Base-by-base conservation (phyloP, 306 rosid species). In the Purshia tridentata region DNA sequence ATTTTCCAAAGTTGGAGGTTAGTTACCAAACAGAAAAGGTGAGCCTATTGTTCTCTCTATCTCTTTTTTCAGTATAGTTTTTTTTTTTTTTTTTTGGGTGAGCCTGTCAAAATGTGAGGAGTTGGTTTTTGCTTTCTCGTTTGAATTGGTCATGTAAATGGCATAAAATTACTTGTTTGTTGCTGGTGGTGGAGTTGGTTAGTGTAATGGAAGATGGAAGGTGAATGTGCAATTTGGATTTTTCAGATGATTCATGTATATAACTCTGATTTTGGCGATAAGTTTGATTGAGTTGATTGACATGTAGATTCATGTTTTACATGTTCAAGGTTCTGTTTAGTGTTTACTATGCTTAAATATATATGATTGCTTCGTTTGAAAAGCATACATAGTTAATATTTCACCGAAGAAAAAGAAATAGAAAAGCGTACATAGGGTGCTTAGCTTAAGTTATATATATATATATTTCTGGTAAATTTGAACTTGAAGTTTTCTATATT, bases 221-320 rank as follows among this genome's bases (percentile, higher is more conserved):
- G 72, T 41, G 51, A 40, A 5, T 6, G 50, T 62, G 18, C 19
- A 7, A 54, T 8, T 29, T 70, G 58, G 81, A 29, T 57, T 71
- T 64, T 56, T 71, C 73, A 70, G 72, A 65, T 71, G 14, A 35
- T 58, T 57, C 54, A 11, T 76, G 84, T 81, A 66, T n/a, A 76
- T 59, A 76, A 19, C 40, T 75, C 63, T 56, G 39, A 58, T 51
- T 66, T 75, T 69, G 47, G 52, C 18, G 9, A 55, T 22, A 4
- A 6, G 48, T 55, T 70, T 52, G 65, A 20, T 70, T 54, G 19
- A 46, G 13, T 41, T 16, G 20, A 40, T 69, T 41, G 23, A 54
- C 76, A 8, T 55, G 5, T 8, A 63, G 59, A 13, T 77, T 55
- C 51, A 14, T 3, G 15, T 49, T 61, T 11, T 62, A 35, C 59